These are phyloP conservation scores for Omphalea diandra DNA, from an alignment of 441 rosid genomes.

Conservation along the genomic window DNA sequence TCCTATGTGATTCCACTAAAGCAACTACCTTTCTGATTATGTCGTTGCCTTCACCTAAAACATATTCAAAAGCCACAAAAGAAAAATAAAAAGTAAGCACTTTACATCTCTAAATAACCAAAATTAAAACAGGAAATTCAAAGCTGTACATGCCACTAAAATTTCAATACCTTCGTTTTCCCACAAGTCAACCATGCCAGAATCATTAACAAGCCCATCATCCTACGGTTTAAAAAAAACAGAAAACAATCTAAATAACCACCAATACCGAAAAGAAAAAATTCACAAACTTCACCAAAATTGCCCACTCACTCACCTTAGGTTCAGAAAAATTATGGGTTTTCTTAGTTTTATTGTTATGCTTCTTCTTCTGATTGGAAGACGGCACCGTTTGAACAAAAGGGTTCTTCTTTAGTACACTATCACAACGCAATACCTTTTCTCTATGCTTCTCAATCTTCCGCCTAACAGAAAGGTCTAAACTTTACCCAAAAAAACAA, in stretches of 20 bases:
- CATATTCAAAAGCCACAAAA: no score
- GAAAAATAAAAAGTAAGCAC: conserved; percentile 7
- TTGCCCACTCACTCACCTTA: conserved; percentile 32
- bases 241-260: conserved; percentile 10
- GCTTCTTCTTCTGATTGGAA: conserved; percentile 37
- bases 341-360: conserved; percentile 28
- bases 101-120: background rate
- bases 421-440: conserved; percentile 62
- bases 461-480: conserved; percentile 72
- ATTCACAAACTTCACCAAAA: background rate
- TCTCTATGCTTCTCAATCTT: conserved; percentile 82
- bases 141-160: background rate
- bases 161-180: conserved; percentile 43
- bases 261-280: background rate
- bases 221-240: conserved; percentile 13
- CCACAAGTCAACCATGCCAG: conserved; percentile 68
- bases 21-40: conserved; percentile 47
- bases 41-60: conserved; percentile 44
- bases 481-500: background rate
- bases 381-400: conserved; percentile 70
- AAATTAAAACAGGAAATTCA: background rate
- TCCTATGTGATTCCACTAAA: background rate
- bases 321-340: conserved; percentile 20
- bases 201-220: conserved; percentile 40
- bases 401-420: conserved; percentile 65